Percentiles rank a stretch among this genome's conserved stretches.
Conservation (phyloP, 495 filamentous ascomycete genomes). For the Sordaria brevicollis region DNA sequence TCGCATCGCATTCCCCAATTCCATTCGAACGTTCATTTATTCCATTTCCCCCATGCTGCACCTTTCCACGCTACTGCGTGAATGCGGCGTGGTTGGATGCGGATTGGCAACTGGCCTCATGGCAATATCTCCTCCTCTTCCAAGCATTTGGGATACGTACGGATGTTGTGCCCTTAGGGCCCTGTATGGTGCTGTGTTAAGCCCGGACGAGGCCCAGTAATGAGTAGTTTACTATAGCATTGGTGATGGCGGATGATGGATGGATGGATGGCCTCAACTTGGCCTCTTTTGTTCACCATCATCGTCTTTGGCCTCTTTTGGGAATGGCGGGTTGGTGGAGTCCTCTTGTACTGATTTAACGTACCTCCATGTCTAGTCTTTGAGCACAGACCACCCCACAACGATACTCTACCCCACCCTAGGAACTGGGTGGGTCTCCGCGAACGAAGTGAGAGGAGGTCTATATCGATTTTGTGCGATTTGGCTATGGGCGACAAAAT, state of each 20-base stretch:
- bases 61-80: background rate
- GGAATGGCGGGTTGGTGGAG: background rate
- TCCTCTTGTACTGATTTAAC: background rate
- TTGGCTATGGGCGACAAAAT: no score
- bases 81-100: background rate
- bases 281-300: background rate
- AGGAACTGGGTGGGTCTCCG: no score
- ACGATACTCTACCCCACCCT: no score
- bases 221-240: background rate
- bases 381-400: no score
- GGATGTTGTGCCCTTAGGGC: background rate
- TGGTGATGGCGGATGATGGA: background rate
- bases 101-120: background rate
- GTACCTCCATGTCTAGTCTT: no score
- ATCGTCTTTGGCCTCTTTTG: background rate
- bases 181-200: background rate
- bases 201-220: background rate
- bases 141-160: no score
- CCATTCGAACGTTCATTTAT: background rate
- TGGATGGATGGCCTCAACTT: background rate
- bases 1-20: background rate
- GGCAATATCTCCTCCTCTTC: background rate
- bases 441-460: no score
- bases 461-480: no score
- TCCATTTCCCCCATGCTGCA: background rate